phyloP scores from a whole-genome alignment of 2,329 filamentous ascomycete species.

The Hymenoscyphus infarciens region DNA sequence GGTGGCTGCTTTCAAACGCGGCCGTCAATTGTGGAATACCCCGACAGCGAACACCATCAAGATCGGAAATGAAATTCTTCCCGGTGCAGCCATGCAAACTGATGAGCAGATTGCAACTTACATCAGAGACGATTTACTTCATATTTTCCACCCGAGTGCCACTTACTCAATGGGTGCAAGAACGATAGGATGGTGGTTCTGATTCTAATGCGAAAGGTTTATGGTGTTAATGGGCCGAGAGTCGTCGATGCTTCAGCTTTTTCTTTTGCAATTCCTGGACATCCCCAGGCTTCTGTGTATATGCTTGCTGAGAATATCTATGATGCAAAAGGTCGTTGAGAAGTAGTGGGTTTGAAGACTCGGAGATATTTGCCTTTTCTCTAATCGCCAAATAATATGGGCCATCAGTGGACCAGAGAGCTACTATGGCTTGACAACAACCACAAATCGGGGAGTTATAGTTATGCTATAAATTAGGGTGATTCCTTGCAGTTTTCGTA shows the following conservation, averaged over 20 bases:
- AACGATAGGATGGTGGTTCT: conserved; percentile 53
- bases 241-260: conserved; percentile 61
- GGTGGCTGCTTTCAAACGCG: conserved; percentile 42
- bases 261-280: conserved; percentile 33
- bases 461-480: too few species aligned
- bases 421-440: too few species aligned
- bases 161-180: conserved; percentile 51
- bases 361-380: too few species aligned
- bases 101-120: conserved; percentile 23
- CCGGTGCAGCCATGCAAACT: conserved; percentile 15
- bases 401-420: too few species aligned
- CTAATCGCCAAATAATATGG: too few species aligned
- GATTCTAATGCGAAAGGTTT: conserved; percentile 53
- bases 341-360: too few species aligned
- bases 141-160: conserved; percentile 49
- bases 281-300: conserved; percentile 19
- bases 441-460: too few species aligned
- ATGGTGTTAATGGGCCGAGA: conserved; percentile 51
- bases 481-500: too few species aligned
- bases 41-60: conserved; percentile 11
- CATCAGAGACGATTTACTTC: conserved; percentile 27
- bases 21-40: conserved; percentile 33
- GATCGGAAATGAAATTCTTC: conserved; percentile 20
- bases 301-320: conserved; percentile 14
- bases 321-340: too few species aligned